These are phyloP conservation scores for Parietichytrium sp. DNA, from an alignment of 108 stramenopile species.

Conservation along the genomic window DNA sequence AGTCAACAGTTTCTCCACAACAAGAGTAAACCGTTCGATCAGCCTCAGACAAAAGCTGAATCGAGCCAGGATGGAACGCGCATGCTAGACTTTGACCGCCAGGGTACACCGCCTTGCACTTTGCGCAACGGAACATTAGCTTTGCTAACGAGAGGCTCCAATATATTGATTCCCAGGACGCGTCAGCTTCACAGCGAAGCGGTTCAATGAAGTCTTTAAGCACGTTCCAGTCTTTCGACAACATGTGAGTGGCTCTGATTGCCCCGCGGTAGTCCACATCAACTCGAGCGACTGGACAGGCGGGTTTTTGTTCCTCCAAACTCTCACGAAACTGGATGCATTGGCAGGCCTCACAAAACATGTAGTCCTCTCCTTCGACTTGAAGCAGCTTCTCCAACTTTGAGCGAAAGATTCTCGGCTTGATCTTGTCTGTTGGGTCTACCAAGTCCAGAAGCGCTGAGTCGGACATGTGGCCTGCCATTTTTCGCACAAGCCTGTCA, in stretches of 20 bases:
- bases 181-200: not conserved
- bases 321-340: not conserved
- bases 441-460: slow-evolving; percentile 45
- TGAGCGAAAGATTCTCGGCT: not conserved
- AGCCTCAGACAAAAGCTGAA: too few relatives aligned
- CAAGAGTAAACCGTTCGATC: too few relatives aligned
- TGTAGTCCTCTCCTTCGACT: too few relatives aligned
- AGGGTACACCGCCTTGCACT: not conserved
- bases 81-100: too few relatives aligned
- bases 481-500: slow-evolving; percentile 44
- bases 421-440: slow-evolving; percentile 55
- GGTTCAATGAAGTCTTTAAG: not conserved
- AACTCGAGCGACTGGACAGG: not conserved
- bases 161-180: not conserved
- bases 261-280: slow-evolving; percentile 5
- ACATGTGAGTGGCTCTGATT: not conserved
- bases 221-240: slow-evolving; percentile 1
- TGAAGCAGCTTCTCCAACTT: too few relatives aligned
- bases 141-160: not conserved
- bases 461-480: slow-evolving; percentile 46
- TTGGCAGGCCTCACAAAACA: too few relatives aligned
- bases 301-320: not conserved
- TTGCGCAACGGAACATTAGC: not conserved
- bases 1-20: too few relatives aligned
- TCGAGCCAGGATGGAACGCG: too few relatives aligned